Percentiles rank a stretch among this genome's conserved stretches.
Conservation (phyloP, 768 basidiomycete species). For the Epithele typhae region DNA sequence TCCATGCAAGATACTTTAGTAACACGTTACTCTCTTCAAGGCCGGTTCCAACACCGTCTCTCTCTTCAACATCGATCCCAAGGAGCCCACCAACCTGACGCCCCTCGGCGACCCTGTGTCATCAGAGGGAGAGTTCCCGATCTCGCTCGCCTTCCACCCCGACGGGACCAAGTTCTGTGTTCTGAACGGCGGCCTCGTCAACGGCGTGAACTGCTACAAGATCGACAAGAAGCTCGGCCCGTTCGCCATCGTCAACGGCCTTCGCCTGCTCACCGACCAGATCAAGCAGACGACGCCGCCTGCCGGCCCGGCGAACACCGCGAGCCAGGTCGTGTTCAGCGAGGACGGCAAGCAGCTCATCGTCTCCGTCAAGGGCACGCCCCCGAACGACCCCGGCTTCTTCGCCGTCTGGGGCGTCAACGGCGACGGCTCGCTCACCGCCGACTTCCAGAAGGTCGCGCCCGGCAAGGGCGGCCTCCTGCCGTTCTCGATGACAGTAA, state of each 20-base stretch:
- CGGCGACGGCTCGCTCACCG: slow-evolving; percentile 39
- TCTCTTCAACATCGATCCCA: slow-evolving; percentile 37
- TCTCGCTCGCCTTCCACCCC: slow-evolving; percentile 35
- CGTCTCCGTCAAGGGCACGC: slow-evolving; percentile 45
- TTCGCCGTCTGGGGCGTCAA: slow-evolving; percentile 47
- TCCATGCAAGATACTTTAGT: neutral
- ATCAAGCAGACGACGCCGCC: slow-evolving; percentile 50
- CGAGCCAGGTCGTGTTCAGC: slow-evolving; percentile 43
- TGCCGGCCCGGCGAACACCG: slow-evolving; percentile 41
- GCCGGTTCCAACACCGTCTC: slow-evolving; percentile 43
- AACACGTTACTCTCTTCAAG: slow-evolving; percentile 19
- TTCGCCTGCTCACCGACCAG: slow-evolving; percentile 31
- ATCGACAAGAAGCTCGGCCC: slow-evolving; percentile 41
- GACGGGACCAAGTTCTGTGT: slow-evolving; percentile 29
- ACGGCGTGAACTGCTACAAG: slow-evolving; percentile 41
- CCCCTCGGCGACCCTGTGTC: slow-evolving; percentile 42
- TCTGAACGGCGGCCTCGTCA: slow-evolving; percentile 32
- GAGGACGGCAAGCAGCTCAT: slow-evolving; percentile 41
- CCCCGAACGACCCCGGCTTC: slow-evolving; percentile 43
- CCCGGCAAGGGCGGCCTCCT: slow-evolving; percentile 39
- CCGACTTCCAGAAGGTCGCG: slow-evolving; percentile 33
- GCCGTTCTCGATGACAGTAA: slow-evolving; percentile 42
- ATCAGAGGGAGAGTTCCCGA: slow-evolving; percentile 47
- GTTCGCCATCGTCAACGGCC: slow-evolving; percentile 33
- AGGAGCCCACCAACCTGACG: slow-evolving; percentile 36